Evolutionary conservation across 2,329 filamentous ascomycete genomes (phyloP).

Genomic region (Cryphonectria nitschkei): DNA sequence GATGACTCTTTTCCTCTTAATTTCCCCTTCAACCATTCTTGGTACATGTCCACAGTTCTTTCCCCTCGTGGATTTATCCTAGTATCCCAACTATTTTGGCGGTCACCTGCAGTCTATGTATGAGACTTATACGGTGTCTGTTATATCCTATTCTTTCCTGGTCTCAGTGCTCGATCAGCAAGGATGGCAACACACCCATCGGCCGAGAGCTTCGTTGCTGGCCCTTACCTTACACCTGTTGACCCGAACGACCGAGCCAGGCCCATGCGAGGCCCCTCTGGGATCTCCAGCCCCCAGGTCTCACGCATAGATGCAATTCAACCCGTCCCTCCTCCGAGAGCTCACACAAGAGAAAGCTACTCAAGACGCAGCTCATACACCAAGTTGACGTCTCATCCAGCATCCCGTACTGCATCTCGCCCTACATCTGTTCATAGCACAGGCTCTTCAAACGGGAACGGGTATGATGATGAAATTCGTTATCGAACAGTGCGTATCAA

Average conservation of each 20-base stretch:
- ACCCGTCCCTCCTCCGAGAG: constrained; percentile 6
- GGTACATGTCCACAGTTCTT: background rate
- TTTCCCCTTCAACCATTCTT: background rate
- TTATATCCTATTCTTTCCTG: background rate
- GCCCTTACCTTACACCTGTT: background rate
- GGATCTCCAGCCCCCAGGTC: background rate
- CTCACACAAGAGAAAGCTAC: background rate
- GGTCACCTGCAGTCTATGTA: background rate
- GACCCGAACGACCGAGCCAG: background rate
- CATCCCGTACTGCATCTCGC: constrained; percentile 10
- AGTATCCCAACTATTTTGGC: too few species aligned
- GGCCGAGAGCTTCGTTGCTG: constrained; percentile 1
- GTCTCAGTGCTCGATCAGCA: background rate
- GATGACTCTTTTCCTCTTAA: background rate
- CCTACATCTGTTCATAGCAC: constrained; percentile 25
- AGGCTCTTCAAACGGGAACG: constrained; percentile 19
- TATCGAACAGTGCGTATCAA: constrained; percentile 36
- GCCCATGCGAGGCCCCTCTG: background rate
- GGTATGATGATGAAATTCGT: constrained; percentile 38
- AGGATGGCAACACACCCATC: background rate
- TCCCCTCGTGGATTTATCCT: background rate
- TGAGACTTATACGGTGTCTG: background rate
- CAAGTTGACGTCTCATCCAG: background rate
- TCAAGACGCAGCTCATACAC: constrained; percentile 10
- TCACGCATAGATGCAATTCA: background rate